Evolutionary conservation across 176 grass and related monocot genomes (phyloP).

Genomic region (Hordeum marinum): DNA sequence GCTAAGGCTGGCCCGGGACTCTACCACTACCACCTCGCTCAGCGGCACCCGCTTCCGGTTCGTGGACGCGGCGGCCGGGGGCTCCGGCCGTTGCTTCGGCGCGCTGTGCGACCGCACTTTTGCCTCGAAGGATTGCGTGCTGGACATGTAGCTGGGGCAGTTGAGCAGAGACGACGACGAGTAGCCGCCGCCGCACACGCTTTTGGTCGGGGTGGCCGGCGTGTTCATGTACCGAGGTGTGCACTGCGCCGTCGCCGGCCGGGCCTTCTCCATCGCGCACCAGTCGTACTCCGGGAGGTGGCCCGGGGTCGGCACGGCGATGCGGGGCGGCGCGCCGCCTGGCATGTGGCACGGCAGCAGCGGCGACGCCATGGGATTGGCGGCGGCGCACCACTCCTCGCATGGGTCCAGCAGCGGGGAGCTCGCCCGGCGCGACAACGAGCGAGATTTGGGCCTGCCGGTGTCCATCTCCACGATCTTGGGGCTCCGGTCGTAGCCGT

Average conservation of each 20-base stretch:
- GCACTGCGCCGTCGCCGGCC: slow-evolving; percentile 78
- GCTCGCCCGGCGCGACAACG: slow-evolving; percentile 61
- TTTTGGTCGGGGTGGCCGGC: slow-evolving; percentile 70
- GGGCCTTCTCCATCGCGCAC: slow-evolving; percentile 55
- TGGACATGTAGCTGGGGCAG: slow-evolving; percentile 82
- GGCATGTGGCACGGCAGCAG: slow-evolving; percentile 32
- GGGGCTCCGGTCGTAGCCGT: slow-evolving; percentile 75
- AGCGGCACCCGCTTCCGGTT: slow-evolving; percentile 70
- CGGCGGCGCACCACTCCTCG: slow-evolving; percentile 28
- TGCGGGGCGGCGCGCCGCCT: slow-evolving; percentile 27
- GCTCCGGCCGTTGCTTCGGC: slow-evolving; percentile 74
- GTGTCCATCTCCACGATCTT: slow-evolving; percentile 96
- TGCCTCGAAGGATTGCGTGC: slow-evolving; percentile 90
- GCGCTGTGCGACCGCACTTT: slow-evolving; percentile 92
- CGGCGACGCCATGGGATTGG: slow-evolving; percentile 34
- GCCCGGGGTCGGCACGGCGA: slow-evolving; percentile 44
- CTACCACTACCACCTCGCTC: slow-evolving; percentile 68
- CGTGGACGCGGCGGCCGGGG: neutral
- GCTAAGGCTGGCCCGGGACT: slow-evolving; percentile 69
- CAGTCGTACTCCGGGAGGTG: slow-evolving; percentile 61
- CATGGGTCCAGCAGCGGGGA: slow-evolving; percentile 34
- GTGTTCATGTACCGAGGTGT: slow-evolving; percentile 65
- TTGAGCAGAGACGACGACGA: slow-evolving; percentile 25
- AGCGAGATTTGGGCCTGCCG: slow-evolving; percentile 69
- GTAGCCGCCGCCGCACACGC: slow-evolving; percentile 30